Percentiles rank a stretch among this genome's conserved stretches.
phyloP scores from a whole-genome alignment of 1,284 basidiomycete species.

The Melampsora americana region DNA sequence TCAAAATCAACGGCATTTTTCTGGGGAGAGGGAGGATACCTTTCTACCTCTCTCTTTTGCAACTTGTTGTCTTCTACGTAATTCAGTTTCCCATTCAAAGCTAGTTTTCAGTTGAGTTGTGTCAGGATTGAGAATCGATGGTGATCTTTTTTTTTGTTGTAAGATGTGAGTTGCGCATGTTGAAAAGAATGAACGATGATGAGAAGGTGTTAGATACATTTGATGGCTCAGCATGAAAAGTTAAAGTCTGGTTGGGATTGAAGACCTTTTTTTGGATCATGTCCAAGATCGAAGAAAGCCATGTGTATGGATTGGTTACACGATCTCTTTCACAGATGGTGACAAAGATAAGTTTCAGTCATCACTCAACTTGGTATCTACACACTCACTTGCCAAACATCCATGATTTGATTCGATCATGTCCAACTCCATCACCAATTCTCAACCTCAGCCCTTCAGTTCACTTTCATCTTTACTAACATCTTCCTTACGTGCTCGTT shows the following conservation, averaged over 20 bases:
- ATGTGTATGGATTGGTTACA: no score
- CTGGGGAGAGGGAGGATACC: no score
- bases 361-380: no score
- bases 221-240: background rate
- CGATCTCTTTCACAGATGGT: no score
- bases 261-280: no score
- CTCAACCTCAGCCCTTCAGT: conserved; percentile 15
- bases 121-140: background rate
- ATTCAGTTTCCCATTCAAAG: conserved; percentile 40
- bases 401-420: background rate
- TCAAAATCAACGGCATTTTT: no score
- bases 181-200: background rate
- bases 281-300: no score
- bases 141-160: no score
- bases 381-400: no score
- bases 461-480: conserved; percentile 14
- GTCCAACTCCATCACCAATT: background rate
- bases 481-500: conserved; percentile 17
- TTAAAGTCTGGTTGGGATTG: background rate
- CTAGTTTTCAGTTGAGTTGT: conserved; percentile 22
- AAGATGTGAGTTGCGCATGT: background rate
- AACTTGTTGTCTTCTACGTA: conserved; percentile 36
- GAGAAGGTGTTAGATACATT: background rate
- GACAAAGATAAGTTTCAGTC: no score
- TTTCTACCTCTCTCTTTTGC: conserved; percentile 36